Conservation (phyloP, 1,139 yeast species). For the Pneumocystis carinii region DNA sequence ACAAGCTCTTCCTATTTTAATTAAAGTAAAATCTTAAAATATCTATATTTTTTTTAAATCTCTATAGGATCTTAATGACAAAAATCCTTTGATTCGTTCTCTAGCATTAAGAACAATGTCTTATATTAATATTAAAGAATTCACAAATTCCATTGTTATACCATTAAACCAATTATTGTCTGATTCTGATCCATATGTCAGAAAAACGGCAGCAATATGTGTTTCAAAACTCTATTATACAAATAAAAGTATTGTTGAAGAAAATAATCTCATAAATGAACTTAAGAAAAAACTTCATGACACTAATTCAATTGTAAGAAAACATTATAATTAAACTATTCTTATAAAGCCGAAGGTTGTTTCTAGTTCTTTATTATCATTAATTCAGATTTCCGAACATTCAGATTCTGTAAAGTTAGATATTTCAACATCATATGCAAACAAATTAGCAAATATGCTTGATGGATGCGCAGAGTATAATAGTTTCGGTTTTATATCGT, state of each 20-base stretch:
- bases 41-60: neutral
- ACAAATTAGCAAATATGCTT: slow-evolving; percentile 36
- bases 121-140: slow-evolving; percentile 42
- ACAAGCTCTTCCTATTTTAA: slow-evolving; percentile 43
- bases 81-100: slow-evolving; percentile 31
- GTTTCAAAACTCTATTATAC: slow-evolving; percentile 54
- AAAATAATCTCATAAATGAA: slow-evolving; percentile 35
- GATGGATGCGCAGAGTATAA: slow-evolving; percentile 42
- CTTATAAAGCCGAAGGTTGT: slow-evolving; percentile 23
- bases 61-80: slow-evolving; percentile 31
- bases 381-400: slow-evolving; percentile 50
- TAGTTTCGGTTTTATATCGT: neutral
- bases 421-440: slow-evolving; percentile 43
- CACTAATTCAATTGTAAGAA: slow-evolving; percentile 36
- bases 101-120: slow-evolving; percentile 54
- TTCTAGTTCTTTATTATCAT: slow-evolving; percentile 57
- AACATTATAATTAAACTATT: neutral
- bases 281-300: slow-evolving; percentile 49
- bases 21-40: slow-evolving; percentile 17
- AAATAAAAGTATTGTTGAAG: slow-evolving; percentile 35
- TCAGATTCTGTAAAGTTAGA: slow-evolving; percentile 36
- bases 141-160: slow-evolving; percentile 32
- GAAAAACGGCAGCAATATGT: slow-evolving; percentile 56
- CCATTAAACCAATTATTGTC: slow-evolving; percentile 29
- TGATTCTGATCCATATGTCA: slow-evolving; percentile 45